Evolutionary conservation across 2,329 filamentous ascomycete species (phyloP).

Genomic region (Penicillium sp.): DNA sequence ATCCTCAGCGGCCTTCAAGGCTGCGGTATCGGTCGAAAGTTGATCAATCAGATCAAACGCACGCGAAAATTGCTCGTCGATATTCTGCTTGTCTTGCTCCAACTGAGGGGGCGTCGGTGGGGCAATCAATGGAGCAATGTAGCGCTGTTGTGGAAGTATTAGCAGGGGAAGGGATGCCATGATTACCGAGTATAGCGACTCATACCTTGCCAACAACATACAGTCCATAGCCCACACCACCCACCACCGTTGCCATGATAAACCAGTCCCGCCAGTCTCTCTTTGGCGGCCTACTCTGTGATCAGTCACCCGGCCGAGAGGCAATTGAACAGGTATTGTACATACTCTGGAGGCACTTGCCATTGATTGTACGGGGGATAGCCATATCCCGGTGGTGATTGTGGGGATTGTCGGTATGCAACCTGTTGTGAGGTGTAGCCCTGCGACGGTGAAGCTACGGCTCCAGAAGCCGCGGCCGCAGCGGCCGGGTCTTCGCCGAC

Average conservation of each 20-base stretch:
- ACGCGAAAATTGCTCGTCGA: constrained; percentile 91
- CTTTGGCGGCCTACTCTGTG: constrained; percentile 58
- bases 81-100: constrained; percentile 88
- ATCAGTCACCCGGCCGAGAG: constrained; percentile 12
- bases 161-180: constrained; percentile 9
- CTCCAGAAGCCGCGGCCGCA: constrained; percentile 47
- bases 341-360: constrained; percentile 58
- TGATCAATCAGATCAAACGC: constrained; percentile 92
- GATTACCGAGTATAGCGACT: background rate
- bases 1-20: constrained; percentile 83
- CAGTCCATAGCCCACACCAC: constrained; percentile 84
- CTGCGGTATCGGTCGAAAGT: constrained; percentile 83
- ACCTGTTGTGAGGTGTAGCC: constrained; percentile 49
- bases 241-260: constrained; percentile 96
- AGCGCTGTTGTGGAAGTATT: constrained; percentile 62
- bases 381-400: constrained; percentile 48
- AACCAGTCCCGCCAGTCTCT: constrained; percentile 99
- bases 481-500: constrained; percentile 62
- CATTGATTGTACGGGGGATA: constrained; percentile 57
- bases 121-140: constrained; percentile 85
- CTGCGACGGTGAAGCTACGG: constrained; percentile 50
- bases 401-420: constrained; percentile 44
- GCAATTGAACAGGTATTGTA: constrained; percentile 5
- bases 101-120: constrained; percentile 92
- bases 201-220: constrained; percentile 81